Evolutionary conservation across 352 stramenopile genomes (phyloP), one percentile per base, ranked within the genome.

Genomic region (Phytopythium montanum): DNA sequence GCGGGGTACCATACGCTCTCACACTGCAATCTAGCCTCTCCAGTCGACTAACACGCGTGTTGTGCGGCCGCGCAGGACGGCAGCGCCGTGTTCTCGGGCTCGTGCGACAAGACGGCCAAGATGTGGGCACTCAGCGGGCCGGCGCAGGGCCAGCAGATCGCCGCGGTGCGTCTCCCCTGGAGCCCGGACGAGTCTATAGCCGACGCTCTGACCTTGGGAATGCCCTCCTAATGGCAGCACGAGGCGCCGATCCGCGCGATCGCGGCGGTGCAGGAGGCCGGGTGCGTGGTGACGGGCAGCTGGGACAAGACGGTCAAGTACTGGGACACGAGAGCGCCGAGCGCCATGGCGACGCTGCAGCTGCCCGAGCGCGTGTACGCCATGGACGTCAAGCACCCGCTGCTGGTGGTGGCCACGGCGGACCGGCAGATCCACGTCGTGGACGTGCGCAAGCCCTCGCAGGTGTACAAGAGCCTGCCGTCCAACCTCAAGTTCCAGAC

Each of bases 291-390:
- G 25, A 98, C 89, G 14, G 96, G 89, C 21, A 90, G 84, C 56
- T 98, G 94, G 92, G 91, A 97, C 78, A 95, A 96, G 58, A 97
- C 92, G 50, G 60, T 99, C 60, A 98, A 98, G 81, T 99, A 98
- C 71, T 99, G 97, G 97, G 96, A 99, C 70, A 95, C 84, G 36
- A 76, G 95, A 42, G 88, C 80, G 61, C 88, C 90, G 7, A 96
- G 85, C 49, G 85, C 95, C 18, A 95, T 93, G 54, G 88, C 81
- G n/a, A 81, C 76, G 5, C 76, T 99, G 51, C 85, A 96, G 61
- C 77, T 99, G 9, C 94, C 94, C 18, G 94, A 99, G 68, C 82
- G 94, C 56, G 86, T 85, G 29, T 98, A 99, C 71, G 89, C 85
- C 62, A 92, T 99, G 81, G 97, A 99, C 66, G 90, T 90, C 7